Evolutionary conservation across 139 green algal genomes (phyloP).

Genomic region (Closterium sp.): DNA sequence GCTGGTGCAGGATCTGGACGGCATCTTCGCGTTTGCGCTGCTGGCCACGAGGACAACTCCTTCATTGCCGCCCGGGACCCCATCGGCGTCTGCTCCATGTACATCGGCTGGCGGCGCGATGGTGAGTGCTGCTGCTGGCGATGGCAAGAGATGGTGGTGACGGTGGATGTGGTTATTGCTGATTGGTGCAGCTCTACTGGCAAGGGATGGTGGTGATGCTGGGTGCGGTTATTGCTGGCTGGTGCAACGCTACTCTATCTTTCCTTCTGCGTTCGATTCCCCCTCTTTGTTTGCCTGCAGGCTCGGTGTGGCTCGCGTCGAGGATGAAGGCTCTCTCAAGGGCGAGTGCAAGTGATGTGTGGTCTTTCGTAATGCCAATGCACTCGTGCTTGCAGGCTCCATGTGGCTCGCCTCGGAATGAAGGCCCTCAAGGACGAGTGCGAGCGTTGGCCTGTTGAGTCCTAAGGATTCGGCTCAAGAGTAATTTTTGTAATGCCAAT

Average conservation of each 20-base stretch:
- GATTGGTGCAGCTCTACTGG: too few species aligned
- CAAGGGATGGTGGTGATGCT: too few species aligned
- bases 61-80: conserved; percentile 41
- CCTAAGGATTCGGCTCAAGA: conserved; percentile 50
- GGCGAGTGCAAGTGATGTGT: conserved; percentile 46
- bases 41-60: conserved; percentile 65
- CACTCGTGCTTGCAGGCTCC: conserved; percentile 55
- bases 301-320: conserved; percentile 77
- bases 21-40: conserved; percentile 89
- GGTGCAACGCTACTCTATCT: conserved; percentile 38
- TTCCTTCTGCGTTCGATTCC: not conserved
- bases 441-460: conserved; percentile 70
- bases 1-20: conserved; percentile 83
- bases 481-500: conserved; percentile 66
- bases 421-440: conserved; percentile 72
- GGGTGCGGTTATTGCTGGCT: too few species aligned
- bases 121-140: too few species aligned
- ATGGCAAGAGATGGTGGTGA: too few species aligned
- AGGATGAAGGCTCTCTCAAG: conserved; percentile 92
- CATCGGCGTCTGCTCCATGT: too few species aligned
- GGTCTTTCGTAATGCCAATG: not conserved
- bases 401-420: conserved; percentile 95
- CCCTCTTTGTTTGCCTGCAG: too few species aligned
- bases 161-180: too few species aligned
- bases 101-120: conserved; percentile 50